A percentile compares a stretch with the other conserved stretches of the same genome.
Evolutionary conservation across 2,329 filamentous ascomycete genomes (phyloP).

Genomic region (Scleromitrula shiraiana): DNA sequence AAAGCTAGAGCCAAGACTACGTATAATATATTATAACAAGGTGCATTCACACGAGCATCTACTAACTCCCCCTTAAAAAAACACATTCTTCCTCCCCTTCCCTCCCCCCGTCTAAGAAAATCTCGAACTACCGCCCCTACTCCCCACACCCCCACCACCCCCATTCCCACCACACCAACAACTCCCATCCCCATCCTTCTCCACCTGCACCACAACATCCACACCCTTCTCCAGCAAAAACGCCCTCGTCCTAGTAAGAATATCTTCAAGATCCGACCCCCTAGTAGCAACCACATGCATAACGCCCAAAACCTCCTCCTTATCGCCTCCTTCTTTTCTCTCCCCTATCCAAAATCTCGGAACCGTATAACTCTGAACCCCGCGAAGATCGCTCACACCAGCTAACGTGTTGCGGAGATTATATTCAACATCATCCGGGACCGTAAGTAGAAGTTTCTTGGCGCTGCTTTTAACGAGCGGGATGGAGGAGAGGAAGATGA

Average conservation of each 20-base stretch:
- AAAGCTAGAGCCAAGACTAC: too few species aligned
- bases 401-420: slow-evolving; percentile 77
- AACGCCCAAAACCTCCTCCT: slow-evolving; percentile 62
- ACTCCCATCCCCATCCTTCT: slow-evolving; percentile 65
- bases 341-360: slow-evolving; percentile 94
- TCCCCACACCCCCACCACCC: background rate
- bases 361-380: slow-evolving; percentile 77
- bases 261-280: slow-evolving; percentile 70
- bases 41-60: too few species aligned
- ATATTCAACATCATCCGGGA: slow-evolving; percentile 82
- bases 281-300: slow-evolving; percentile 77
- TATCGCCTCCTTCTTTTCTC: slow-evolving; percentile 32
- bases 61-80: background rate
- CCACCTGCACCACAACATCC: slow-evolving; percentile 80
- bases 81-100: background rate
- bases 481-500: slow-evolving; percentile 88
- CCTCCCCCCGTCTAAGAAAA: background rate
- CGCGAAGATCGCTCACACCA: slow-evolving; percentile 72
- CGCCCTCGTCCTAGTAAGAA: slow-evolving; percentile 65
- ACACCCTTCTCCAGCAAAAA: slow-evolving; percentile 66
- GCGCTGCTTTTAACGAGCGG: slow-evolving; percentile 82
- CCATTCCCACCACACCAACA: slow-evolving; percentile 61
- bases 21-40: too few species aligned
- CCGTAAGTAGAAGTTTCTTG: slow-evolving; percentile 71
- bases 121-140: slow-evolving; percentile 3